Evolutionary conservation across 139 green algal genomes (phyloP), one percentile per base, ranked within the genome.

Genomic region (Chara braunii): DNA sequence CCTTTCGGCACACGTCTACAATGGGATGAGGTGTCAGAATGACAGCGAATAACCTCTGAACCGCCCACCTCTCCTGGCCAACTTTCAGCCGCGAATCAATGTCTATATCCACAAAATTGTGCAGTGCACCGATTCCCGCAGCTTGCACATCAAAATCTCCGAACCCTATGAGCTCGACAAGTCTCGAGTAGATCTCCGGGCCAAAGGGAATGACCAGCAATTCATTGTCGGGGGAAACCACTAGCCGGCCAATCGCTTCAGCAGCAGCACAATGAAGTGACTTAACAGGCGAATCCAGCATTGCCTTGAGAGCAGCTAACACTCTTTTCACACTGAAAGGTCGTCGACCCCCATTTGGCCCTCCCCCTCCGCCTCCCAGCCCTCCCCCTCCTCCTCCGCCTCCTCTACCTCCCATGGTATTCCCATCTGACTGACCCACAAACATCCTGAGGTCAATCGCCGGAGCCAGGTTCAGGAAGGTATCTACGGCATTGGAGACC

Each of bases 401-500:
- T 14, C 14, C 50, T 18, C n/a, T 14, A 59, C n/a, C 14, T 43
- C n/a, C 14, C 18, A 56, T n/a, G 37, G 50, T 43, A 34, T 59
- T 59, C n/a, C 45, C 45, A 59, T 53, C 14, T 14, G n/a, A 34
- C n/a, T 34, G n/a, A 59, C 45, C 18, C 18, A 59, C 14, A 59
- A 59, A 59, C 14, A 34, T 53, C 11, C 12, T 66, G 6, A 70
- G 37, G 60, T 70, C n/a, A 4, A 70, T 5, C 6, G 9, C 12
- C 7, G 12, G 5, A 5, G 51, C 48, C 9, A 73, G 24, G 37
- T 73, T 73, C 31, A 60, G 34, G 4, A 73, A n/a, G 4, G 51
- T 65, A 5, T 73, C 64, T 28, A 71, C 26, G 14, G 31, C 51
- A n/a, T 71, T 73, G 34, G 4, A 40, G 24, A 73, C 64, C 3